Percentiles rank a stretch among this genome's conserved stretches.
These are phyloP conservation scores for Mycena galericulata DNA, from an alignment of 768 basidiomycete genomes.

Conservation along the genomic window DNA sequence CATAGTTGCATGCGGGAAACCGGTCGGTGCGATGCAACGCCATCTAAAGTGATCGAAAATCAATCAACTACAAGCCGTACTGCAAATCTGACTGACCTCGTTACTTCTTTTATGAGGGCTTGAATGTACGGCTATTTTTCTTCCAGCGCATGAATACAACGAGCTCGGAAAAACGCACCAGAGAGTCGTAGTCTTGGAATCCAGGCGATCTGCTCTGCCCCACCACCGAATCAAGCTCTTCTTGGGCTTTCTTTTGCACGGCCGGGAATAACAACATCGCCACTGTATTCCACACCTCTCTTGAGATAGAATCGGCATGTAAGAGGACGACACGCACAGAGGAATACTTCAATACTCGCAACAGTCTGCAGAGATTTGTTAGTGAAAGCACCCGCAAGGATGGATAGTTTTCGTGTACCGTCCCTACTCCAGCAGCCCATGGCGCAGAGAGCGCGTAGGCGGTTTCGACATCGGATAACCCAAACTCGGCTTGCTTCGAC, in stretches of 20 bases:
- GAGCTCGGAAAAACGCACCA: slow-evolving; percentile 35
- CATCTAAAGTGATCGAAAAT: slow-evolving; percentile 33
- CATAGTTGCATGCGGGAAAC: slow-evolving; percentile 49
- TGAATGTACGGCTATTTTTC: slow-evolving; percentile 9
- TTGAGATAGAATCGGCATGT: slow-evolving; percentile 8
- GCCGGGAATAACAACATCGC: slow-evolving; percentile 49
- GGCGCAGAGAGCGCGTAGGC: slow-evolving; percentile 52
- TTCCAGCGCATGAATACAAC: too few relatives aligned
- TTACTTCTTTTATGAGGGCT: slow-evolving; percentile 17
- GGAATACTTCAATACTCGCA: slow-evolving; percentile 11
- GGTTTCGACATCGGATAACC: slow-evolving; percentile 56
- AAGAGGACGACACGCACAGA: neutral
- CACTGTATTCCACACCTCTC: slow-evolving; percentile 36
- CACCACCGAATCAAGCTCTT: slow-evolving; percentile 49
- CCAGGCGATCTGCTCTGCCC: slow-evolving; percentile 46
- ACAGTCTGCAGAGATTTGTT: too few relatives aligned
- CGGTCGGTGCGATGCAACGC: slow-evolving; percentile 44
- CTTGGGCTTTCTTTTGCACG: slow-evolving; percentile 47
- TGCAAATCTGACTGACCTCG: neutral
- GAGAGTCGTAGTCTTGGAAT: slow-evolving; percentile 42
- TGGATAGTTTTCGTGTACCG: slow-evolving; percentile 32
- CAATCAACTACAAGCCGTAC: neutral
- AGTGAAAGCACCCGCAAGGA: too few relatives aligned
- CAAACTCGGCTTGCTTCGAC: slow-evolving; percentile 54
- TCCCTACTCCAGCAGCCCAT: slow-evolving; percentile 45